Evolutionary conservation across 371 early-diverging fungal genomes (phyloP).

Genomic region (Phascolomyces articulosus): DNA sequence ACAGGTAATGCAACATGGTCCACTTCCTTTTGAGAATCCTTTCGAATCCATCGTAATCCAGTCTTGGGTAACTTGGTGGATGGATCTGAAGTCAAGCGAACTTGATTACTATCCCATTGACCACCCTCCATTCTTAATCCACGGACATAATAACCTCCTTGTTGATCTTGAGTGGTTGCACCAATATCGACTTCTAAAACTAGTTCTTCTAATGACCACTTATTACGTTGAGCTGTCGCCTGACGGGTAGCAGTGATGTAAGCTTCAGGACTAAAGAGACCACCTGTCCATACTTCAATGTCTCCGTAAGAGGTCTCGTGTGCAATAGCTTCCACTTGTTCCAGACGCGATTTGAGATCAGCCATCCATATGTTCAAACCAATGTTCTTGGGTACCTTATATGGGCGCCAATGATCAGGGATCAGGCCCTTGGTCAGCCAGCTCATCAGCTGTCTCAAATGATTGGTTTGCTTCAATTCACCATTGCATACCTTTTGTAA

Average conservation of each 20-base stretch:
- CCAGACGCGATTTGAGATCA: slow-evolving; percentile 73
- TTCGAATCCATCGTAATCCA: slow-evolving; percentile 56
- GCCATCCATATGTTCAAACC: slow-evolving; percentile 75
- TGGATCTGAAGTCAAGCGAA: slow-evolving; percentile 59
- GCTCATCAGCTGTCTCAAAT: slow-evolving; percentile 70
- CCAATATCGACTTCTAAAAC: slow-evolving; percentile 53
- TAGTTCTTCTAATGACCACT: slow-evolving; percentile 76
- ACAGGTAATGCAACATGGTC: slow-evolving; percentile 68
- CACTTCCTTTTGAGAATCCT: slow-evolving; percentile 20
- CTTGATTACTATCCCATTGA: slow-evolving; percentile 49
- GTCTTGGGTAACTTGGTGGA: slow-evolving; percentile 45
- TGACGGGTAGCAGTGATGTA: slow-evolving; percentile 93
- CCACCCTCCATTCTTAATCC: slow-evolving; percentile 77
- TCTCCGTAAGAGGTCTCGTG: slow-evolving; percentile 40
- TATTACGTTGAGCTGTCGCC: slow-evolving; percentile 72
- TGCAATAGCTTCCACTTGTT: slow-evolving; percentile 64
- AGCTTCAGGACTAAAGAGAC: slow-evolving; percentile 90
- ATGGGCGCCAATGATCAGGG: slow-evolving; percentile 79
- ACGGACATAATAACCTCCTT: slow-evolving; percentile 36
- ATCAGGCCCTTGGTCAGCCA: slow-evolving; percentile 75
- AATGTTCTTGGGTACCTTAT: slow-evolving; percentile 69
- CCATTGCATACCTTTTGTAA: slow-evolving; percentile 75
- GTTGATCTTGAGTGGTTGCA: slow-evolving; percentile 10
- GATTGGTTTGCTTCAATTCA: slow-evolving; percentile 86
- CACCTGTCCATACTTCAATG: slow-evolving; percentile 81